Evolutionary conservation across 2,329 filamentous ascomycete genomes (phyloP), one percentile per base, ranked within the genome.

Genomic region (Camptophora hylomeconis): DNA sequence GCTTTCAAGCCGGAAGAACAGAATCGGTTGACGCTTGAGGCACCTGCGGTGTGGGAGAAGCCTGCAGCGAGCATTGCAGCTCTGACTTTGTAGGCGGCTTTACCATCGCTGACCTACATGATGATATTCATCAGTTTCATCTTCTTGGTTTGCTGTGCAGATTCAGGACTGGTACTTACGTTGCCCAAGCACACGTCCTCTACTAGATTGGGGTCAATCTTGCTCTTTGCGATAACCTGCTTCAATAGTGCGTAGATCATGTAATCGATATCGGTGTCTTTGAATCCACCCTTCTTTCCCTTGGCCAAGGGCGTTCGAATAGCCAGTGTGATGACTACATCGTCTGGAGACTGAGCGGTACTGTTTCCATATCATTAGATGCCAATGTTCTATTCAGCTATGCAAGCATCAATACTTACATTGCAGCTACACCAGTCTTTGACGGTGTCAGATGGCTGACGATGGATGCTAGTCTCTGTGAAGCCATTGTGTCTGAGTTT

Each of bases 1-100:
- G 89, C 86, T 60, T 94, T 92, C 42, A 98, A 75, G 19, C 89
- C 89, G 0, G 86, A 94, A 20, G 83, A 92, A 69, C 89, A 98
- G 75, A 98, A 95, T 38, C 89, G 79, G 67, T 95, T 95, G 34
- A 92, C 68, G 23, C 79, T 76, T 23, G 71, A 86, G 40, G 80
- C 82, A 41, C 74, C 72, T 26, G 81, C 69, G 5, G 87, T 94
- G 63, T 89, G 86, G 44, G 89, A 86, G 65, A 89, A 92, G 45
- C 89, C 89, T 33, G 89, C 89, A 26, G 83, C 81, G 38, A 95
- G 78, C 39, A 80, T 69, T 24, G 89, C 83, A 29, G 86, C 83
- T 45, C 89, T 87, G 49, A 80, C 65, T 56, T 92, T 87, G 70
- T 94, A 94, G 33, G 87, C 74, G 32, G 86, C 81, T 57, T 89